A percentile compares a stretch with the other conserved stretches of the same genome.
phyloP scores from a whole-genome alignment of 305 asterid species.

The Rubia occidens region DNA sequence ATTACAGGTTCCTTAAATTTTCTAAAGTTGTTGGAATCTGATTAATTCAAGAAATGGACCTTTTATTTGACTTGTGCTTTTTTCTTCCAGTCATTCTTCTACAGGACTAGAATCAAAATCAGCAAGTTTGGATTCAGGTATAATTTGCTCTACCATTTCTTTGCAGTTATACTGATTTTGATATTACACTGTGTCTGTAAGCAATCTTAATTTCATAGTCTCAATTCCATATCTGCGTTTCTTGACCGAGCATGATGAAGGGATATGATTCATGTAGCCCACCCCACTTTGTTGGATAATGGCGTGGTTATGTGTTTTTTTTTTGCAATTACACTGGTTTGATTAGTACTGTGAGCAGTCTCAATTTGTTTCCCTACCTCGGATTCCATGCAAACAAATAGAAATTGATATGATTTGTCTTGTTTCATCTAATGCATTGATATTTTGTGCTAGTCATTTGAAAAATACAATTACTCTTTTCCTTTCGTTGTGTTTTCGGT shows the following conservation, averaged over 20 bases:
- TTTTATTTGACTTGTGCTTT: constrained; percentile 1
- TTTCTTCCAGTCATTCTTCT: constrained; percentile 27
- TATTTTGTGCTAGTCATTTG: neutral
- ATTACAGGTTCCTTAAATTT: constrained; percentile 26
- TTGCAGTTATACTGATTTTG: neutral
- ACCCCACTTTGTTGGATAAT: no score
- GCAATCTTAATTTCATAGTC: neutral
- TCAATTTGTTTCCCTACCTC: neutral
- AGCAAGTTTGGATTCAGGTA: constrained; percentile 41
- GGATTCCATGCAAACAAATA: neutral
- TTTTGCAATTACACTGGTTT: neutral
- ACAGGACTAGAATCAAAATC: constrained; percentile 17
- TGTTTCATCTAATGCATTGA: neutral
- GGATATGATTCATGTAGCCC: no score
- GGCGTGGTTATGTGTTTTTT: no score
- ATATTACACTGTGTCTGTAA: neutral
- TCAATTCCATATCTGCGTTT: no score
- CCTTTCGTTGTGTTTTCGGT: neutral
- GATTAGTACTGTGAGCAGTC: neutral
- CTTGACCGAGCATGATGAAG: no score
- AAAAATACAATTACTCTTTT: neutral
- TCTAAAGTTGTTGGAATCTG: neutral
- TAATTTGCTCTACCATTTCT: neutral
- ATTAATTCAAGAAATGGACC: neutral
- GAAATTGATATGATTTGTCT: no score